These are phyloP conservation scores for Pholiota conissans DNA, from an alignment of 768 basidiomycete species.

Conservation along the genomic window DNA sequence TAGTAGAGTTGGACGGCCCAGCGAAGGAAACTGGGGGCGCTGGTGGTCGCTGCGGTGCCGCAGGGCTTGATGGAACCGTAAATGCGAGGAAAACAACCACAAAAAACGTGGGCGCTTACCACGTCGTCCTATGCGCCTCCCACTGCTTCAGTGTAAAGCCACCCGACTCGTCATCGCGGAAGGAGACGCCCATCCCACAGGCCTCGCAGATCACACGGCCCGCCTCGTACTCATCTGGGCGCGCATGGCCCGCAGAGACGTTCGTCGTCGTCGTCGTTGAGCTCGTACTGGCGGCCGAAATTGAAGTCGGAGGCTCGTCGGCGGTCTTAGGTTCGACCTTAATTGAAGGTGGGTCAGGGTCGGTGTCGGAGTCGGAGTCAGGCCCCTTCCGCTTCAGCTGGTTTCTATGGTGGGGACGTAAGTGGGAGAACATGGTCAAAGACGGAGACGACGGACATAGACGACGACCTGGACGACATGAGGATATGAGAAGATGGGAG, in stretches of 20 bases:
- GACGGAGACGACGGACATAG: no score
- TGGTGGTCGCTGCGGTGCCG: not conserved
- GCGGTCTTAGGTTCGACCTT: not conserved
- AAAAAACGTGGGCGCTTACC: slow-evolving; percentile 38
- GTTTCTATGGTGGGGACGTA: not conserved
- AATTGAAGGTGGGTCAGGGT: not conserved
- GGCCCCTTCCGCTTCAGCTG: slow-evolving; percentile 29
- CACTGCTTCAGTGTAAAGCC: slow-evolving; percentile 69
- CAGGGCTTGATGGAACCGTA: not conserved
- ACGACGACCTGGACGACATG: no score
- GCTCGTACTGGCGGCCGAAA: not conserved
- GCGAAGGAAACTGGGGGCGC: not conserved
- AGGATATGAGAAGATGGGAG: not conserved
- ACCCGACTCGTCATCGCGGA: slow-evolving; percentile 62
- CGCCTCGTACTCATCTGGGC: slow-evolving; percentile 55
- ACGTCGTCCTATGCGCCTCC: slow-evolving; percentile 63
- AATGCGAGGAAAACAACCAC: not conserved
- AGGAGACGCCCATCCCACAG: slow-evolving; percentile 62
- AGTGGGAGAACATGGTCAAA: no score
- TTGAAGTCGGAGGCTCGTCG: not conserved
- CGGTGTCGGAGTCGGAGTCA: slow-evolving; percentile 13
- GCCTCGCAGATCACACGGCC: slow-evolving; percentile 67
- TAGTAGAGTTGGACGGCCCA: not conserved
- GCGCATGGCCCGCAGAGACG: not conserved
- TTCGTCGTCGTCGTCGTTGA: slow-evolving; percentile 6